These are phyloP conservation scores for Sarcomyxa edulis DNA, from an alignment of 768 basidiomycete species.

Conservation along the genomic window DNA sequence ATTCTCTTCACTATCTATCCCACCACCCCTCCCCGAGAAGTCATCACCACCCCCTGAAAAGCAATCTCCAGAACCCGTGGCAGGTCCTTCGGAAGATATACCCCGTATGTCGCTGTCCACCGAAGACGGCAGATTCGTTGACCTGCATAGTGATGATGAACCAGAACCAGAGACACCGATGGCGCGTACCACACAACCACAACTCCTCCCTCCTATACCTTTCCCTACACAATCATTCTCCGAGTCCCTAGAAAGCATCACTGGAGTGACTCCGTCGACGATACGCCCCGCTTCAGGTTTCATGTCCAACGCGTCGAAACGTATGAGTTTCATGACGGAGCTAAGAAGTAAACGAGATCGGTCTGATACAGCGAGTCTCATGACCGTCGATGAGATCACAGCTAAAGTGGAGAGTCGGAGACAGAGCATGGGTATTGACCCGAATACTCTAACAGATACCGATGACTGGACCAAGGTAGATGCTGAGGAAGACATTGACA, in stretches of 20 bases:
- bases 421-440: slow-evolving; percentile 42
- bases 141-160: slow-evolving; percentile 49
- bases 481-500: slow-evolving; percentile 35
- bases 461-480: slow-evolving; percentile 78
- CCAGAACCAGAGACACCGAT: slow-evolving; percentile 13
- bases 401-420: slow-evolving; percentile 82
- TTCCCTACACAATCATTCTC: slow-evolving; percentile 77
- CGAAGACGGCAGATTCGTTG: slow-evolving; percentile 62
- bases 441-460: slow-evolving; percentile 39
- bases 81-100: slow-evolving; percentile 36
- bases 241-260: slow-evolving; percentile 65
- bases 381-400: slow-evolving; percentile 98
- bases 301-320: slow-evolving; percentile 49
- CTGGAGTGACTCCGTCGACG: slow-evolving; percentile 22
- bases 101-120: slow-evolving; percentile 75
- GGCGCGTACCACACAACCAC: slow-evolving; percentile 34
- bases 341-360: slow-evolving; percentile 76
- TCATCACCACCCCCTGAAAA: slow-evolving; percentile 15
- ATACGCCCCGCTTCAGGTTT: slow-evolving; percentile 37
- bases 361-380: slow-evolving; percentile 84
- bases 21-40: slow-evolving; percentile 34
- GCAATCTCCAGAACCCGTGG: slow-evolving; percentile 13
- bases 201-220: slow-evolving; percentile 72
- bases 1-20: slow-evolving; percentile 40
- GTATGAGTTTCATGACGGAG: slow-evolving; percentile 80